Percentiles rank a stretch among this genome's conserved stretches.
phyloP scores from a whole-genome alignment of 2,329 filamentous ascomycete genomes.

The Alternaria gansuensis region DNA sequence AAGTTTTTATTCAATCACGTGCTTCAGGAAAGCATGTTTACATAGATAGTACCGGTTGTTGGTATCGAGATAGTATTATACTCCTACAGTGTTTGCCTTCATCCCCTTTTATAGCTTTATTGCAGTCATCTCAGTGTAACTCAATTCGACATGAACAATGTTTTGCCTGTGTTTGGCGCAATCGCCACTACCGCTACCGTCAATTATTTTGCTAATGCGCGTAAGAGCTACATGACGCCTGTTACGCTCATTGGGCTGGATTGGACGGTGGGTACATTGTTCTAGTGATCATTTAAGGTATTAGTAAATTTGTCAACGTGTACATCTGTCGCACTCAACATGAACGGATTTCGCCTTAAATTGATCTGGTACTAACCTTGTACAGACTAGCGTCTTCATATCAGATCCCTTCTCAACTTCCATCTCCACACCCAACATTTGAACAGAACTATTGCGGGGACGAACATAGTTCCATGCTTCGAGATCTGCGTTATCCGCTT shows the following conservation, averaged over 20 bases:
- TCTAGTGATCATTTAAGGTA: neutral
- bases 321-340: neutral
- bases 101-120: neutral
- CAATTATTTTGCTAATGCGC: constrained; percentile 28
- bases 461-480: neutral
- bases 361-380: neutral
- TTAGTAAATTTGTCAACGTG: neutral
- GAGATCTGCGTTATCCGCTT: neutral
- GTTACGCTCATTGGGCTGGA: constrained; percentile 26
- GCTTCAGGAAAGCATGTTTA: neutral
- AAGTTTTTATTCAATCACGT: constrained; percentile 7
- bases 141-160: neutral
- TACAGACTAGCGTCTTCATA: neutral
- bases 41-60: neutral
- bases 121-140: neutral
- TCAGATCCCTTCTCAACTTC: neutral
- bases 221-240: constrained; percentile 25
- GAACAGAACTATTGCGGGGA: neutral
- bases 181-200: constrained; percentile 23
- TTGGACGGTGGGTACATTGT: neutral
- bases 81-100: neutral
- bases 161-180: constrained; percentile 53
- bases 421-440: neutral
- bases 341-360: neutral
- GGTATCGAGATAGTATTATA: neutral